Conservation (phyloP, 2,329 filamentous ascomycete species). For the Ophiostoma sp. region DNA sequence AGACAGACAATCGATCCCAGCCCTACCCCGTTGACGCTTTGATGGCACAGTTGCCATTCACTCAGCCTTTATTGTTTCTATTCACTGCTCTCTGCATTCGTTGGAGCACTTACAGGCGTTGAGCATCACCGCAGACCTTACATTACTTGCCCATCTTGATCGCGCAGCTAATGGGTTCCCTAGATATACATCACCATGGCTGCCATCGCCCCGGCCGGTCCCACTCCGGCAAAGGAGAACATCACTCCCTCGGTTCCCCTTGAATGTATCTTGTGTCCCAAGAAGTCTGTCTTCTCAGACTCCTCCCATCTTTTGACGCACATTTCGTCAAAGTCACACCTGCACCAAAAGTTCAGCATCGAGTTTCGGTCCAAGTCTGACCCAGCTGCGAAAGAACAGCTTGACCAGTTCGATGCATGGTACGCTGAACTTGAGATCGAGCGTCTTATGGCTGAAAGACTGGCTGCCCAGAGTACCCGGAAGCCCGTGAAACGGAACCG, state of each 20-base stretch:
- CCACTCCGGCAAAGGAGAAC: neutral
- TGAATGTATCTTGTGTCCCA: constrained; percentile 76
- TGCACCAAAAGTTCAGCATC: constrained; percentile 76
- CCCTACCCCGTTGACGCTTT: neutral
- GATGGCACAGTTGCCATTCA: too few relatives aligned
- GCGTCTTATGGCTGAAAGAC: constrained; percentile 67
- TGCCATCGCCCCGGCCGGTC: constrained; percentile 25
- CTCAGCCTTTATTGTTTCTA: too few relatives aligned
- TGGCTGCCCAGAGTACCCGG: constrained; percentile 69
- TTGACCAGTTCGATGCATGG: constrained; percentile 72
- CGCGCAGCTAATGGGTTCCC: neutral
- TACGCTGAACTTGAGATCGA: constrained; percentile 67
- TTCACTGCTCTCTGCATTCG: too few relatives aligned
- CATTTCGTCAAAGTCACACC: constrained; percentile 84
- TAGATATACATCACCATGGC: constrained; percentile 34
- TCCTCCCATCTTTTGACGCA: constrained; percentile 89
- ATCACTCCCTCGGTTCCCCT: constrained; percentile 51
- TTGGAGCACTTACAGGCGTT: too few relatives aligned
- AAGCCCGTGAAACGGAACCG: constrained; percentile 29
- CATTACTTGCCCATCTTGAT: neutral
- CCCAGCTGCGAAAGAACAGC: constrained; percentile 52
- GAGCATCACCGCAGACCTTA: neutral
- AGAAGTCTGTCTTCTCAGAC: constrained; percentile 76
- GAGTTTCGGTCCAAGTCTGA: constrained; percentile 67
- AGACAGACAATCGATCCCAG: neutral